Evolutionary conservation across 2,329 filamentous ascomycete genomes (phyloP).

Genomic region (Onygenales sp.): DNA sequence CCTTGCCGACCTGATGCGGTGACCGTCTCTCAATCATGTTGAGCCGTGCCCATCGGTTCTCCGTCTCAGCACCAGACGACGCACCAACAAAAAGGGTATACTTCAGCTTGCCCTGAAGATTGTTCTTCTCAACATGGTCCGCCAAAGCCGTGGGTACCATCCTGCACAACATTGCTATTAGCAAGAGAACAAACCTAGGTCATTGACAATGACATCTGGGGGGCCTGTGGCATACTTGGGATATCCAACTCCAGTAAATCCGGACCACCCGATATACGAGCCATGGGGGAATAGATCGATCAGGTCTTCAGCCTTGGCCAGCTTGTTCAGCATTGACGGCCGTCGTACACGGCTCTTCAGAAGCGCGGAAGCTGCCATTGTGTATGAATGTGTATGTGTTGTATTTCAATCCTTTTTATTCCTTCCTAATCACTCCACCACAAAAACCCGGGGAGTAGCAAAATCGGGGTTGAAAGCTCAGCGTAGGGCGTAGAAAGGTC

Average conservation of each 20-base stretch:
- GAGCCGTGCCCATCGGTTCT: conserved; percentile 80
- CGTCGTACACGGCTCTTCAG: conserved; percentile 67
- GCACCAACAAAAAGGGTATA: conserved; percentile 85
- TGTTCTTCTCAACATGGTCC: conserved; percentile 82
- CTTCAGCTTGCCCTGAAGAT: conserved; percentile 70
- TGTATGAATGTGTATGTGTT: not conserved
- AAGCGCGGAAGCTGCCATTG: conserved; percentile 52
- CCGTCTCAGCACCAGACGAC: conserved; percentile 81
- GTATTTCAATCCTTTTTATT: not conserved
- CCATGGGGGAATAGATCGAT: conserved; percentile 74
- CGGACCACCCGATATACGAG: conserved; percentile 83
- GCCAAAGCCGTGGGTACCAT: conserved; percentile 77
- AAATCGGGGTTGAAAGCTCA: not conserved
- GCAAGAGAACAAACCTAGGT: not conserved
- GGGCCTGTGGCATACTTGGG: conserved; percentile 56
- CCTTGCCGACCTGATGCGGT: conserved; percentile 84
- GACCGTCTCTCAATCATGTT: conserved; percentile 83
- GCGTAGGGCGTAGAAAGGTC: too few species aligned
- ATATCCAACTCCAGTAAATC: conserved; percentile 84
- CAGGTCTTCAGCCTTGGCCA: conserved; percentile 69
- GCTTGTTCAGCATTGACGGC: conserved; percentile 69
- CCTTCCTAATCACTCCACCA: too few species aligned
- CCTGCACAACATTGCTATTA: conserved; percentile 34
- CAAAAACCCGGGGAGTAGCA: not conserved
- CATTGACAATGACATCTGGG: not conserved